Evolutionary conservation across 176 grass and related monocot species (phyloP).

Genomic region (Leersia perrieri): DNA sequence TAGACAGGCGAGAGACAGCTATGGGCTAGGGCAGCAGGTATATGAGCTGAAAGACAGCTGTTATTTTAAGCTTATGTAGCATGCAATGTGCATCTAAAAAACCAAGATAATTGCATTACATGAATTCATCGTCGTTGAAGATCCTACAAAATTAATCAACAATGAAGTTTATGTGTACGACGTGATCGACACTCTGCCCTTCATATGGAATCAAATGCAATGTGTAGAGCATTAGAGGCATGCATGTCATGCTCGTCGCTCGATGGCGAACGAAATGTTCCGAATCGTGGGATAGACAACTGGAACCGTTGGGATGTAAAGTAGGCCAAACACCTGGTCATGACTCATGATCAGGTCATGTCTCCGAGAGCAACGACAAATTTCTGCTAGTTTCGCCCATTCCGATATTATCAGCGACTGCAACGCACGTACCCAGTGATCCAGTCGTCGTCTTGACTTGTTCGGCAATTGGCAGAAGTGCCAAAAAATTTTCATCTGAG

Average conservation of each 20-base stretch:
- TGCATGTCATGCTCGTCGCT: constrained; percentile 16
- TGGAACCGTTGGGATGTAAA: neutral
- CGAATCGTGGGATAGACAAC: neutral
- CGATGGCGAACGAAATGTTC: neutral
- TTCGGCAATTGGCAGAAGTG: too few species aligned
- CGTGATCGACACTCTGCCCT: constrained; percentile 9
- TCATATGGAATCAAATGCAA: neutral
- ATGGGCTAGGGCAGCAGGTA: neutral
- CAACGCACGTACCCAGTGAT: too few species aligned
- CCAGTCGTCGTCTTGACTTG: neutral
- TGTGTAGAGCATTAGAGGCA: neutral
- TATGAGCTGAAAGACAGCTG: constrained; percentile 14
- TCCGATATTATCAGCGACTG: neutral
- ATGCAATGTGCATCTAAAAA: too few species aligned
- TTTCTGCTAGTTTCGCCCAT: neutral
- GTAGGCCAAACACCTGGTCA: neutral
- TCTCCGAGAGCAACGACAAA: neutral
- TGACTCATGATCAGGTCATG: neutral
- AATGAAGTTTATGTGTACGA: neutral
- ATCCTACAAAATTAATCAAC: neutral
- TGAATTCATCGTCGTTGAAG: neutral
- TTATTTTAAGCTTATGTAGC: neutral
- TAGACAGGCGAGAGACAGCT: constrained; percentile 14
- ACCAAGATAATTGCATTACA: neutral
- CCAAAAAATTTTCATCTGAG: neutral